Base-by-base conservation (phyloP, 1,139 yeast species). In the Pneumocystis canis region DNA sequence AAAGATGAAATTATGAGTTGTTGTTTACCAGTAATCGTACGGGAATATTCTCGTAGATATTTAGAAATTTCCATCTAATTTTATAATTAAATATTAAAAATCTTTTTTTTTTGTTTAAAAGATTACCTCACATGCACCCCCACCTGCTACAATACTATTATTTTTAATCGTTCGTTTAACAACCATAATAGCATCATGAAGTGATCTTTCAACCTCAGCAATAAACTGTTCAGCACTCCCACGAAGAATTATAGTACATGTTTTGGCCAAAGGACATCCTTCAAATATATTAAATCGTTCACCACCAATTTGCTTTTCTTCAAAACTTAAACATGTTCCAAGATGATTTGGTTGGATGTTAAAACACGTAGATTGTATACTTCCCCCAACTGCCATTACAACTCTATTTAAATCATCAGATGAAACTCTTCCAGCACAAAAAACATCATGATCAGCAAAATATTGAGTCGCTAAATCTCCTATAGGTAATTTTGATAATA, bases 201-300 rank as follows among this genome's bases (percentile, higher is more conserved):
- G 79, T 2, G 97, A 90, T 74, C 99, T 82, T 74, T 92, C 98
- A 53, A 92, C 97, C 77, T 92, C 99, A 53, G 96, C 97, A 73
- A 94, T 90, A 63, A 92, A 96, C 78, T 92, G 98, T 71, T 89
- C 97, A 20, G 97, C 96, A 68, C 98, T 98, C 69, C 99, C 99
- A 75, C 99, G 84, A 71, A 92, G 79, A 60, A 92, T 79, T 70
- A 92, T 79, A 14, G 99, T 92, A 77, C 97, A 90, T 0, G 98
- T 90, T 76, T 86, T 86, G 60, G 97, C 87, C 74, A 84, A 79
- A 65, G 97, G 92, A 74, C 97, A 89, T 40, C 97, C 97, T 68
- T 84, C 82, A 75, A 92, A 92, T 70, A 92, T 75, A 75, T 94
- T 94, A 77, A 86, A 92, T 74, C 98, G 84, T 73, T 90, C 97